A percentile compares a stretch with the other conserved stretches of the same genome.
phyloP scores from a whole-genome alignment of 495 filamentous ascomycete species.

The Penicillium paradoxum region DNA sequence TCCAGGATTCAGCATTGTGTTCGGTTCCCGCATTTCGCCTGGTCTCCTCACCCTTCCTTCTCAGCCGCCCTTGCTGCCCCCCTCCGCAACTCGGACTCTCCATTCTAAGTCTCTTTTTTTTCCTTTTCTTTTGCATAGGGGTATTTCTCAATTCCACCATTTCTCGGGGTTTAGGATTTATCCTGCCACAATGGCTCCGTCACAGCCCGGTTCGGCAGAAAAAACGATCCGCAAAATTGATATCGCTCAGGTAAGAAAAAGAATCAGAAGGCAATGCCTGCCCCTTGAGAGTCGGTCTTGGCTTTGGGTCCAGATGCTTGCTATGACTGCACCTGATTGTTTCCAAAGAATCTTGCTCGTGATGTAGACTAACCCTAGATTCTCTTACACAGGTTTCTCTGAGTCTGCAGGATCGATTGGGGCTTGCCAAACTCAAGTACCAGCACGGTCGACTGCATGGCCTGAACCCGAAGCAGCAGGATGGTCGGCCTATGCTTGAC shows the following conservation, averaged over 20 bases:
- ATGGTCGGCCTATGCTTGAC: constrained; percentile 45
- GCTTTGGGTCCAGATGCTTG: neutral
- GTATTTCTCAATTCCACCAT: too few relatives aligned
- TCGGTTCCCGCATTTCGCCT: constrained; percentile 22
- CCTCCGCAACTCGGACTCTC: constrained; percentile 7
- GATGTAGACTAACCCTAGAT: constrained; percentile 6
- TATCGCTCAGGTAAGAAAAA: constrained; percentile 70
- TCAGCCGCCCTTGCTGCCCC: constrained; percentile 24
- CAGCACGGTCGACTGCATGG: constrained; percentile 63
- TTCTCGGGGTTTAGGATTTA: neutral
- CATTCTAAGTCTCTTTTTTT: constrained; percentile 10
- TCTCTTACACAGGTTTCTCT: constrained; percentile 69
- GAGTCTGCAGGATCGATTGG: constrained; percentile 84
- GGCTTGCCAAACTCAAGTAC: constrained; percentile 93
- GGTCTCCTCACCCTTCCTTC: constrained; percentile 23
- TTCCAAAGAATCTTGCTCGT: neutral
- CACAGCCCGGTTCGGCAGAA: constrained; percentile 33
- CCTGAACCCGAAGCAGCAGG: constrained; percentile 56
- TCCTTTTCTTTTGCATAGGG: neutral
- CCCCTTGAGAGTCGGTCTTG: neutral
- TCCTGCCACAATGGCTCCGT: constrained; percentile 31
- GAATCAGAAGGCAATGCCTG: neutral
- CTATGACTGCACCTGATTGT: neutral
- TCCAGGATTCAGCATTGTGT: neutral
- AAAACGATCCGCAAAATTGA: constrained; percentile 45